Conservation (phyloP, 2,329 filamentous ascomycete genomes). For the Ascomycota sp. region DNA sequence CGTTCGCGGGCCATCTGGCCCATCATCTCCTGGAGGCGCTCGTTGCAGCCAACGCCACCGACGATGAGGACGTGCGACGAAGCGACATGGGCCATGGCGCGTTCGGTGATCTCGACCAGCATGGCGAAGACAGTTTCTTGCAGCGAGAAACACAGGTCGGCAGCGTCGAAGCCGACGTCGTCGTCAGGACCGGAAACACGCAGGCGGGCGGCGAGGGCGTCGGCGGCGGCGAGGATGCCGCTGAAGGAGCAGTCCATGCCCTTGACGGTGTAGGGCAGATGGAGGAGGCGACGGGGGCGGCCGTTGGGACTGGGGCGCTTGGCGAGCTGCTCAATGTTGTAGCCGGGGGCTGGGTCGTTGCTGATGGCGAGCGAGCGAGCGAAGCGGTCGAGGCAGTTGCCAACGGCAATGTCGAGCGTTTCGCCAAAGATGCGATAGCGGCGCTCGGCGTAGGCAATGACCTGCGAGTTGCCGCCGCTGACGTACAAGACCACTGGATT, state of each 20-base stretch:
- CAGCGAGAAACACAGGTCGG: conserved; percentile 77
- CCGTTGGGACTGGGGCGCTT: conserved; percentile 52
- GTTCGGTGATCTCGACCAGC: conserved; percentile 94
- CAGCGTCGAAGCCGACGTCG: conserved; percentile 43
- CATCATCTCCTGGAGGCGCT: conserved; percentile 95
- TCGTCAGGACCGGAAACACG: conserved; percentile 18
- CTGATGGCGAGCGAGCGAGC: conserved; percentile 74
- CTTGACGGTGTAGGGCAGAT: conserved; percentile 88
- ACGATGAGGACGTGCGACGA: conserved; percentile 80
- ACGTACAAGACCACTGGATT: conserved; percentile 95
- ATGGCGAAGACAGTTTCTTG: conserved; percentile 94
- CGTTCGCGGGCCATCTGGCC: conserved; percentile 76
- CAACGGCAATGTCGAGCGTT: conserved; percentile 89
- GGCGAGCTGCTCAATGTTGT: conserved; percentile 92
- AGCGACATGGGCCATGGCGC: conserved; percentile 94
- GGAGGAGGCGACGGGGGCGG: conserved; percentile 50
- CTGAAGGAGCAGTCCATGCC: conserved; percentile 97
- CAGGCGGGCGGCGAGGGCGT: conserved; percentile 54
- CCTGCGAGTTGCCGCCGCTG: conserved; percentile 86
- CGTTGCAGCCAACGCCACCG: conserved; percentile 86
- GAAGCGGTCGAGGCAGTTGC: conserved; percentile 91
- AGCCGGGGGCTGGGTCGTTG: conserved; percentile 90
- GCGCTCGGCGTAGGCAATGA: conserved; percentile 86
- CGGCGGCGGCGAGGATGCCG: conserved; percentile 67
- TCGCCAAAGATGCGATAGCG: conserved; percentile 96